Evolutionary conservation across 768 basidiomycete genomes (phyloP).

Genomic region (Lactifluus volemus): DNA sequence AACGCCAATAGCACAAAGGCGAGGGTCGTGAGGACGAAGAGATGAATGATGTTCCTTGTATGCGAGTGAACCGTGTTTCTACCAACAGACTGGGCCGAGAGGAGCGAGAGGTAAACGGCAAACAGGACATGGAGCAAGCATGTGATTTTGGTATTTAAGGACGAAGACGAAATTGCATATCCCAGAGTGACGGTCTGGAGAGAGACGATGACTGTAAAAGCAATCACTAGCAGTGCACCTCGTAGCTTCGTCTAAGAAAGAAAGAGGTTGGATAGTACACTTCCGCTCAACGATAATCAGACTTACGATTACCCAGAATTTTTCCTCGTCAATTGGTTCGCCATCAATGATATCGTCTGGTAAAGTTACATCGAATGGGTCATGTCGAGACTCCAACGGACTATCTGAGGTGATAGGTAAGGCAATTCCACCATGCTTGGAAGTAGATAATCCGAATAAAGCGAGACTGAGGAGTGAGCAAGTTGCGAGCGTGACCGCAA

Average conservation of each 20-base stretch:
- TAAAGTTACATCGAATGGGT: constrained; percentile 67
- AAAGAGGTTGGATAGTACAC: not conserved
- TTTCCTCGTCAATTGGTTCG: constrained; percentile 49
- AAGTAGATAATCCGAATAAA: constrained; percentile 33
- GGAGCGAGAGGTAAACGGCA: constrained; percentile 48
- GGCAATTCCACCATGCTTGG: constrained; percentile 42
- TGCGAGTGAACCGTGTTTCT: constrained; percentile 33
- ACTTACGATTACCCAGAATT: constrained; percentile 52
- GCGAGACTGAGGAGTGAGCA: constrained; percentile 38
- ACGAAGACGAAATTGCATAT: constrained; percentile 35
- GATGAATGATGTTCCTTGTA: constrained; percentile 41
- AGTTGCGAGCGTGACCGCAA: constrained; percentile 39
- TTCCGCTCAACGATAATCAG: not conserved
- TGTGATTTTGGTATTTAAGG: constrained; percentile 27
- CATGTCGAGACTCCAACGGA: constrained; percentile 26
- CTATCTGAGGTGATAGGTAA: constrained; percentile 32
- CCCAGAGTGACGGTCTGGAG: constrained; percentile 49
- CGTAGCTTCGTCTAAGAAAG: constrained; percentile 3
- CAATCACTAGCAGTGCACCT: constrained; percentile 27
- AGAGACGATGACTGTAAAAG: constrained; percentile 39
- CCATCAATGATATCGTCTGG: constrained; percentile 64
- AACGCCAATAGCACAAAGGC: constrained; percentile 38
- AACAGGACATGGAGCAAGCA: constrained; percentile 42
- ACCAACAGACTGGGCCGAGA: constrained; percentile 44
- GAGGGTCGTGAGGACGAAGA: constrained; percentile 46